Evolutionary conservation across 768 basidiomycete species (phyloP).

Genomic region (Holtermannia corniformis): DNA sequence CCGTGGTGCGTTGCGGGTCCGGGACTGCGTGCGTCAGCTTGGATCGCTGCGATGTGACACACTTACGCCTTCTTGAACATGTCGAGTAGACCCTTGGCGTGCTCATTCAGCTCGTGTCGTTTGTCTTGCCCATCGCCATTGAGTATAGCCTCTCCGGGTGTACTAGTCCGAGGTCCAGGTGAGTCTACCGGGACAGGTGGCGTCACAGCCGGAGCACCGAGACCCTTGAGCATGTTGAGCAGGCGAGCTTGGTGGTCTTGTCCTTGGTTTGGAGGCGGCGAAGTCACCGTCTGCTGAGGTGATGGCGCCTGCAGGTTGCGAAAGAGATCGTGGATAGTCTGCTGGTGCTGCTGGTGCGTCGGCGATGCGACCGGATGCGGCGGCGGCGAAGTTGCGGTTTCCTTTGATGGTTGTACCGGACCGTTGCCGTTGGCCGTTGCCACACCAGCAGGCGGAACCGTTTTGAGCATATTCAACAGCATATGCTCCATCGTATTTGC

Average conservation of each 20-base stretch:
- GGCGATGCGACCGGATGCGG: slow-evolving; percentile 17
- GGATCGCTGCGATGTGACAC: background rate
- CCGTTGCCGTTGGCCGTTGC: background rate
- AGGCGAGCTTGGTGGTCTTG: slow-evolving; percentile 10
- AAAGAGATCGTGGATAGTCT: slow-evolving; percentile 12
- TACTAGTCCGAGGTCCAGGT: slow-evolving; percentile 2
- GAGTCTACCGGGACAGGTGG: background rate
- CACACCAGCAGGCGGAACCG: background rate
- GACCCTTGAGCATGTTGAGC: slow-evolving; percentile 21
- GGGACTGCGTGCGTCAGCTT: background rate
- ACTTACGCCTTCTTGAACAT: slow-evolving; percentile 11
- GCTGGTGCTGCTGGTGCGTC: slow-evolving; percentile 22
- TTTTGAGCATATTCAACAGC: background rate
- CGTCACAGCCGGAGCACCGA: background rate
- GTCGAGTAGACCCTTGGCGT: slow-evolving; percentile 3
- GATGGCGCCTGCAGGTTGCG: background rate
- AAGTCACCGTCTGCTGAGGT: slow-evolving; percentile 1
- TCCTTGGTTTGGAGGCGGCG: background rate
- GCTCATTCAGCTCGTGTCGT: background rate
- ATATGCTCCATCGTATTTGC: background rate
- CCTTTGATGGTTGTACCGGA: slow-evolving; percentile 6
- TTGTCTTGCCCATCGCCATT: background rate
- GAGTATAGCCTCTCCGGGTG: too few species aligned
- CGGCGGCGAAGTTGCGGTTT: slow-evolving; percentile 18
- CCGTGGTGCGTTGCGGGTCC: background rate